Base-by-base conservation (phyloP, 2,329 filamentous ascomycete genomes). In the Bipolaris sorokiniana region DNA sequence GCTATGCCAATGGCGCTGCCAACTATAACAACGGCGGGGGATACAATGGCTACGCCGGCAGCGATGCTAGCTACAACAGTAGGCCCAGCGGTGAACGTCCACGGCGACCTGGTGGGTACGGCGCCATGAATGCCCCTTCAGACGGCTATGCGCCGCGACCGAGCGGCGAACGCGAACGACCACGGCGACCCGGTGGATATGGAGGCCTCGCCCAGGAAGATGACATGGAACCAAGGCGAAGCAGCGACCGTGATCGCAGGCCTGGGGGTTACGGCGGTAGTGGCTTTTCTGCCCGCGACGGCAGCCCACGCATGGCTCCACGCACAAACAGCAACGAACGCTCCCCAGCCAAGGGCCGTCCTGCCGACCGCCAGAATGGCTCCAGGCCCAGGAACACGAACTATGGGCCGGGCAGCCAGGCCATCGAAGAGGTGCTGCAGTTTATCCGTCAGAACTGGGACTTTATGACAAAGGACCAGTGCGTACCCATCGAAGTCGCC, bases 401-500 rank as follows among this genome's bases (percentile, higher is more conserved):
- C 58, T 77, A 75, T 64, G 78, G 77, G 10, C 68, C 74, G 5
- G 76, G 75, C 9, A 77, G 75, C 42, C 74, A 76, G 54, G 76
- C 79, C 57, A 78, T 80, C 42, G 79, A 81, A 67, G 84, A 85
- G 60, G 81, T 97, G 2, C 82, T 98, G 47, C 88, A 91, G 64
- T 88, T 90, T 65, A 97, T 99, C 70, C 88, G 93, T 73, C 81
- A 85, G 55, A 92, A 96, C 72, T 99, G 95, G 94, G 89, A 91
- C 41, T 90, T 92, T 66, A 95, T 99, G 90, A 91, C 90, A 63
- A 85, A 90, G 67, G 89, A 89, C 61, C 89, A 95, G 71, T 97
- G 93, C 73, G 87, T 97, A 31, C 95, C 95, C 2, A 92, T 98
- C 34, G 93, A 98, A 76, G 86, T 97, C 50, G 92, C 94, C n/a